Percentiles rank a stretch among this genome's conserved stretches.
These are phyloP conservation scores for Russula ochroleuca DNA, from an alignment of 768 basidiomycete genomes.

Conservation along the genomic window DNA sequence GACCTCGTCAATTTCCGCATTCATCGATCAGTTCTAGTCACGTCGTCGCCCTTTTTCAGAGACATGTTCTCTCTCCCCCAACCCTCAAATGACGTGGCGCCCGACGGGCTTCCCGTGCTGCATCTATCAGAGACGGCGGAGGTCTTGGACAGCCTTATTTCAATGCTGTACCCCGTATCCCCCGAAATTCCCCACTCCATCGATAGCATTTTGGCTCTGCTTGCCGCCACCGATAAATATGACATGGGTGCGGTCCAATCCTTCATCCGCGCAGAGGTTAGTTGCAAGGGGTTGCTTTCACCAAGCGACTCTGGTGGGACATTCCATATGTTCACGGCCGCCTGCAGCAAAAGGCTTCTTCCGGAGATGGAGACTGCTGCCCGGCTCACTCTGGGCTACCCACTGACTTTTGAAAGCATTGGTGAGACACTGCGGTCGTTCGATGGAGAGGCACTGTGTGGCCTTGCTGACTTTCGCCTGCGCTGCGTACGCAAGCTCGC, in stretches of 20 bases:
- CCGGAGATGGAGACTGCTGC: constrained; percentile 1
- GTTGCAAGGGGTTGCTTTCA: not conserved
- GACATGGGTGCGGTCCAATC: constrained; percentile 12
- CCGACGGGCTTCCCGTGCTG: not conserved
- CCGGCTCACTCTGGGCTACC: not conserved
- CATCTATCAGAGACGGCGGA: constrained; percentile 1
- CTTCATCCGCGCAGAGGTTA: not conserved
- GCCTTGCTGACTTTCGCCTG: not conserved
- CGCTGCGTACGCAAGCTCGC: not conserved
- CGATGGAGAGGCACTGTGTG: constrained; percentile 6
- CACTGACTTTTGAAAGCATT: not conserved
- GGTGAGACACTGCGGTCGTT: not conserved
- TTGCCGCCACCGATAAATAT: constrained; percentile 11
- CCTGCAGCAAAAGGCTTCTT: not conserved
- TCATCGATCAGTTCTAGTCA: not conserved
- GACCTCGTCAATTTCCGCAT: constrained; percentile 4
- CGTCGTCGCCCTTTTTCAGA: not conserved
- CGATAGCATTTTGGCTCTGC: constrained; percentile 1
- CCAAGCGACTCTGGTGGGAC: not conserved
- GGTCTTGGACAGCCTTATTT: constrained; percentile 9
- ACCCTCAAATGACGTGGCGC: not conserved
- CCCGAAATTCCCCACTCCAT: not conserved
- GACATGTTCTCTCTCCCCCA: constrained; percentile 6
- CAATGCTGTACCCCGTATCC: constrained; percentile 1
- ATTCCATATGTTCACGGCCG: constrained; percentile 8